Conservation (phyloP, 176 grass and related monocot genomes). For the Phoenix roebelenii region DNA sequence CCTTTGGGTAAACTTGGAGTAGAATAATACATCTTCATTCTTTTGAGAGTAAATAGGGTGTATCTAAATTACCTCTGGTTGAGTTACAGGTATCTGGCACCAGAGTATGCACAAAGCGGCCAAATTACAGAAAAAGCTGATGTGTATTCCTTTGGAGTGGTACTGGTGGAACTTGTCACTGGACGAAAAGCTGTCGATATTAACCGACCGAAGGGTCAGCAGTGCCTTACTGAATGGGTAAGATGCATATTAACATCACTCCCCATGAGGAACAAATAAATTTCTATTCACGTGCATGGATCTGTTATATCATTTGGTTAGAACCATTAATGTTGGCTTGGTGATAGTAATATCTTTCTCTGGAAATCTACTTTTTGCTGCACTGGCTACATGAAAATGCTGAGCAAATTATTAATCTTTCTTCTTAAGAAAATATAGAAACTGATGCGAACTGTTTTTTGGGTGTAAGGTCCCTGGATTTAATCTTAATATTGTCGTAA, state of each 20-base stretch:
- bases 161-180: slow-evolving; percentile 89
- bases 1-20: slow-evolving; percentile 56
- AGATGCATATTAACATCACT: slow-evolving; percentile 9
- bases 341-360: too few species aligned
- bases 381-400: too few species aligned
- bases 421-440: too few species aligned
- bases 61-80: not conserved
- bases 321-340: too few species aligned
- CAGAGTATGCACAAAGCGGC: slow-evolving; percentile 91
- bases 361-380: too few species aligned
- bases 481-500: too few species aligned
- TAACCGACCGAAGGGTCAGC: slow-evolving; percentile 88
- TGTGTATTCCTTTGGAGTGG: slow-evolving; percentile 96
- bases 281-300: too few species aligned
- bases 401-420: too few species aligned
- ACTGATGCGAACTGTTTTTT: too few species aligned
- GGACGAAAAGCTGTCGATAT: slow-evolving; percentile 96
- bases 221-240: slow-evolving; percentile 98
- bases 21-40: slow-evolving; percentile 4
- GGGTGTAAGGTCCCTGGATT: too few species aligned
- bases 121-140: slow-evolving; percentile 99
- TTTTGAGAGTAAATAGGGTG: not conserved
- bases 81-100: slow-evolving; percentile 57
- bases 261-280: too few species aligned
- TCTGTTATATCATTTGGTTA: too few species aligned